Percentiles rank a stretch among this genome's conserved stretches.
Evolutionary conservation across 768 basidiomycete genomes (phyloP).

Genomic region (Coprinopsis cinerea): DNA sequence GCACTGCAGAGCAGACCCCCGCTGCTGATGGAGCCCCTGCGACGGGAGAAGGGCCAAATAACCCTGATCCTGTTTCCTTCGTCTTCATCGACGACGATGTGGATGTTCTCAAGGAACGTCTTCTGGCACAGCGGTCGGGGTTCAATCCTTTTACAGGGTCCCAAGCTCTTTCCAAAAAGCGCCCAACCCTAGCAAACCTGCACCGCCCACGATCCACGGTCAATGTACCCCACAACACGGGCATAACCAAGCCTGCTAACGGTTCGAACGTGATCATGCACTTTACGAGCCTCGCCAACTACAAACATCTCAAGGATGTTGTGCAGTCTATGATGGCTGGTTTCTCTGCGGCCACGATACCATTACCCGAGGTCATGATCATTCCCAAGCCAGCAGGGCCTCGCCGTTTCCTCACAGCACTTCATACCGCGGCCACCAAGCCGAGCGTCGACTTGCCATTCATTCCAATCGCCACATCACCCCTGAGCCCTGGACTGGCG

Average conservation of each 20-base stretch:
- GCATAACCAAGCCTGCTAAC: background rate
- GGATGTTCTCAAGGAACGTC: conserved; percentile 65
- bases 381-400: conserved; percentile 97
- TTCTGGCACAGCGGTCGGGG: conserved; percentile 62
- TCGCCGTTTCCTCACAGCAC: conserved; percentile 83
- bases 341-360: conserved; percentile 35
- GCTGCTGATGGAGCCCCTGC: background rate
- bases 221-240: conserved; percentile 38
- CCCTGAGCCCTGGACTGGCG: conserved; percentile 66
- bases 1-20: conserved; percentile 7
- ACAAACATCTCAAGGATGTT: conserved; percentile 81
- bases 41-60: conserved; percentile 17
- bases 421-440: conserved; percentile 84
- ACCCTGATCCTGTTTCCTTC: conserved; percentile 44
- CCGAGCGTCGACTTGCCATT: conserved; percentile 90
- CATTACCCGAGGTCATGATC: conserved; percentile 87
- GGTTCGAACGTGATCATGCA: conserved; percentile 60
- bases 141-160: conserved; percentile 31
- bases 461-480: conserved; percentile 90
- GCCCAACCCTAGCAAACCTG: conserved; percentile 60
- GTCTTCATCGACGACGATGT: conserved; percentile 94
- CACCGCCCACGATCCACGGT: conserved; percentile 80
- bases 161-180: conserved; percentile 40
- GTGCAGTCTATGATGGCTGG: conserved; percentile 62
- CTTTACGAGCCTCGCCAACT: conserved; percentile 88